A percentile compares a stretch with the other conserved stretches of the same genome.
Evolutionary conservation across 345 rosid genomes (phyloP).

Genomic region (Nephelium lappaceum): DNA sequence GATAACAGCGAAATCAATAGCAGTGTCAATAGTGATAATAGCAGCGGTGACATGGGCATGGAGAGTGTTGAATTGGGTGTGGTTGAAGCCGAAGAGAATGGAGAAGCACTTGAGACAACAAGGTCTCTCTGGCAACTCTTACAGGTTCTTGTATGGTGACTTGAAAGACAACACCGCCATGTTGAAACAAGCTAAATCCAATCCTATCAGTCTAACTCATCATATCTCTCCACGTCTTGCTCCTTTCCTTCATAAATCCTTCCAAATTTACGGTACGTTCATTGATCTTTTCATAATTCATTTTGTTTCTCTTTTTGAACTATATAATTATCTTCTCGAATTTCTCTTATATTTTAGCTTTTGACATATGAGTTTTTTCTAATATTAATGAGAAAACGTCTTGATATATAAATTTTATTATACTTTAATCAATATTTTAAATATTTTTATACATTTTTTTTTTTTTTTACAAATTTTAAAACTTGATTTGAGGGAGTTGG

Average conservation of each 20-base stretch:
- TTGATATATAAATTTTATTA: too few relatives aligned
- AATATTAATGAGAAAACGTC: too few relatives aligned
- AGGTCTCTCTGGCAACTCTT: slow-evolving; percentile 51
- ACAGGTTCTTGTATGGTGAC: slow-evolving; percentile 46
- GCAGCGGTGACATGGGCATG: not conserved
- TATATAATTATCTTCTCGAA: too few relatives aligned
- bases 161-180: slow-evolving; percentile 26
- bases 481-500: too few relatives aligned
- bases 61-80: slow-evolving; percentile 44
- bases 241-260: slow-evolving; percentile 39
- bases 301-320: too few relatives aligned
- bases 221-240: slow-evolving; percentile 36
- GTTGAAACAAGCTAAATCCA: slow-evolving; percentile 38
- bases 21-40: too few relatives aligned
- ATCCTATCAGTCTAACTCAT: slow-evolving; percentile 35
- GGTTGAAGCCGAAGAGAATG: slow-evolving; percentile 46
- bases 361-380: too few relatives aligned
- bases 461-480: too few relatives aligned
- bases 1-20: too few relatives aligned
- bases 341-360: too few relatives aligned
- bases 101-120: slow-evolving; percentile 47
- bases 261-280: slow-evolving; percentile 18
- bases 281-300: not conserved
- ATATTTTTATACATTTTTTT: too few relatives aligned
- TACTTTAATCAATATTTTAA: too few relatives aligned